phyloP scores from a whole-genome alignment of 208 protist genomes.

The Polymyxa betae region DNA sequence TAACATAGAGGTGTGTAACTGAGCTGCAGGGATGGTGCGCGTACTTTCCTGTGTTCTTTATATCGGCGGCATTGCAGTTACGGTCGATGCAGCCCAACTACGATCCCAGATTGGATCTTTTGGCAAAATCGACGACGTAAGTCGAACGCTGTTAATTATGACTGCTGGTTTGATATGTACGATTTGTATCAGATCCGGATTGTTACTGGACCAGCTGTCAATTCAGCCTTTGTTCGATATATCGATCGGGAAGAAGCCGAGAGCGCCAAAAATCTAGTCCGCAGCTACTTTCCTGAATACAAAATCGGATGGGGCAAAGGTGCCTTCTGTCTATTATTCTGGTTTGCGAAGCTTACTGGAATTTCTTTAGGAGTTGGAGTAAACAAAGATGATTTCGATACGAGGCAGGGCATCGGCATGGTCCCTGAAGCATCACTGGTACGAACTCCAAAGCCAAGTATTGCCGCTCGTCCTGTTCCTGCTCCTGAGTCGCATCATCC shows the following conservation, averaged over 20 bases:
- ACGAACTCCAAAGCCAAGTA: too few relatives aligned
- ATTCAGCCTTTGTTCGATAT: slow-evolving; percentile 19
- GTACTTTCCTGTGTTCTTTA: not conserved
- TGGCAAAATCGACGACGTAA: not conserved
- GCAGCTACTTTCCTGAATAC: not conserved
- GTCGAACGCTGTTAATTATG: not conserved
- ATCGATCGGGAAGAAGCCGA: not conserved
- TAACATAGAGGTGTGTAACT: not conserved
- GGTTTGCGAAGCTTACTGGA: not conserved
- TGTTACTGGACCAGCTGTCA: not conserved
- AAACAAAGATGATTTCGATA: slow-evolving; percentile 11
- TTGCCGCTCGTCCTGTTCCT: too few relatives aligned
- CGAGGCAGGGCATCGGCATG: not conserved
- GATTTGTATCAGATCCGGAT: not conserved
- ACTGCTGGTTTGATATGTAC: not conserved
- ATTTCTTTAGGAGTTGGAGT: not conserved
- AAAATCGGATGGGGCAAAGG: slow-evolving; percentile 45
- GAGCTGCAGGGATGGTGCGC: not conserved
- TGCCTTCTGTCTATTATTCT: not conserved
- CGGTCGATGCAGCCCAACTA: not conserved
- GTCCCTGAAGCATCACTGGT: not conserved
- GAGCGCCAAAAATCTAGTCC: not conserved
- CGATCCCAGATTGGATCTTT: slow-evolving; percentile 12
- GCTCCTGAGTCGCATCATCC: too few relatives aligned
- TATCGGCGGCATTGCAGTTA: not conserved